A percentile compares a stretch with the other conserved stretches of the same genome.
Evolutionary conservation across 257 asterid species (phyloP).

Genomic region (Solanum appendiculatum): DNA sequence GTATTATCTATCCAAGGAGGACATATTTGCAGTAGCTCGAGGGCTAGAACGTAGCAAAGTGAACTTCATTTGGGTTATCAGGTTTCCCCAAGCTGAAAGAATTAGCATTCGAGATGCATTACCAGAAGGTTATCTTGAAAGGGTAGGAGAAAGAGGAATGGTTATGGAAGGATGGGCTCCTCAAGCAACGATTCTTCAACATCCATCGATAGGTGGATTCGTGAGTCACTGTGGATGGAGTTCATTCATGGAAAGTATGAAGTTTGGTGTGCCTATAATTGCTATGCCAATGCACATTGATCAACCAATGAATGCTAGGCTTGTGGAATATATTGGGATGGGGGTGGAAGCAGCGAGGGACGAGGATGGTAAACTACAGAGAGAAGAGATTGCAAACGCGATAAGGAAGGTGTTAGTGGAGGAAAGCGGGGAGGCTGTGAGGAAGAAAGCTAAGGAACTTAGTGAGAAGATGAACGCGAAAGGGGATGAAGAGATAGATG

Average conservation of each 20-base stretch:
- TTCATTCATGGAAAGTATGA: constrained; percentile 17
- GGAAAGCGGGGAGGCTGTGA: constrained; percentile 8
- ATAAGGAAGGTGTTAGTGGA: constrained; percentile 10
- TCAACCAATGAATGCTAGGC: constrained; percentile 26
- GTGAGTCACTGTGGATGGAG: constrained; percentile 6
- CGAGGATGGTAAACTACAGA: constrained; percentile 4
- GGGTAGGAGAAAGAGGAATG: constrained; percentile 13
- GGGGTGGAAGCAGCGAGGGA: constrained; percentile 21
- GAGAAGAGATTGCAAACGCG: constrained; percentile 5
- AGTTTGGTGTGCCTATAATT: constrained; percentile 22
- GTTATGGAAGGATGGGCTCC: constrained; percentile 28
- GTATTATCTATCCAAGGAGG: constrained; percentile 25
- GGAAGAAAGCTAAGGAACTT: constrained; percentile 9
- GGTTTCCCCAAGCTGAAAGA: constrained; percentile 26
- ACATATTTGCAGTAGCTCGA: constrained; percentile 20
- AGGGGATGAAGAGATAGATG: constrained; percentile 32
- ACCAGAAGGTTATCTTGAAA: constrained; percentile 17
- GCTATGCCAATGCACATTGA: constrained; percentile 27
- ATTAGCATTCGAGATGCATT: constrained; percentile 6
- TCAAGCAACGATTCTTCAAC: constrained; percentile 16
- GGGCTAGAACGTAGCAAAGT: constrained; percentile 30
- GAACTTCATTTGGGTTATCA: constrained; percentile 41
- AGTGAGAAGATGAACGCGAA: constrained; percentile 17
- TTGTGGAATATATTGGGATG: constrained; percentile 20
- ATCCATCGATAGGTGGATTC: not conserved